These are phyloP conservation scores for Termitomyces sp. DNA, from an alignment of 768 basidiomycete genomes.

Conservation along the genomic window DNA sequence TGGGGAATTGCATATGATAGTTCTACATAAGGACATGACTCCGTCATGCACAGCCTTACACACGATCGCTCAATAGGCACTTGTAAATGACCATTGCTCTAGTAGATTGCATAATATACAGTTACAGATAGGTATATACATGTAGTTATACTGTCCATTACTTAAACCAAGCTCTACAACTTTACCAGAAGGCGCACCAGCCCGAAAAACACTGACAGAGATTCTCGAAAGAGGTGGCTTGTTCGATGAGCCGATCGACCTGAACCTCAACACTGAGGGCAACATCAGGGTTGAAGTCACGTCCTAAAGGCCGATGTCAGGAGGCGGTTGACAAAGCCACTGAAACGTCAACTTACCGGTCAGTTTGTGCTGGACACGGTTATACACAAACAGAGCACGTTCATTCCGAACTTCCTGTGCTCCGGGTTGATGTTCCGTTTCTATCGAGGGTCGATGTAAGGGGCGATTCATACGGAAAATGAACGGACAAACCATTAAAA, in stretches of 20 bases:
- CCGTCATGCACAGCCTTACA: neutral
- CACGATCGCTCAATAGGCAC: too few relatives aligned
- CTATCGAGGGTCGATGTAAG: slow-evolving; percentile 22
- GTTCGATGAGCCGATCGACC: slow-evolving; percentile 90
- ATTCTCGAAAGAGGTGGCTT: slow-evolving; percentile 93
- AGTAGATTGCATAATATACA: slow-evolving; percentile 10
- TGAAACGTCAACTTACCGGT: slow-evolving; percentile 55
- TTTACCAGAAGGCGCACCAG: slow-evolving; percentile 86
- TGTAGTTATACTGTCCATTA: slow-evolving; percentile 11
- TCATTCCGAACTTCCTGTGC: slow-evolving; percentile 90
- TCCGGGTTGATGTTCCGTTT: slow-evolving; percentile 50
- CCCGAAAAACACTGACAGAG: slow-evolving; percentile 96
- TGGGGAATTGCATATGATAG: too few relatives aligned
- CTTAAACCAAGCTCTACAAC: neutral
- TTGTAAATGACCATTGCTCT: neutral
- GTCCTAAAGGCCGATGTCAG: slow-evolving; percentile 46
- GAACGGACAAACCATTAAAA: slow-evolving; percentile 65
- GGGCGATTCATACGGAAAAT: neutral
- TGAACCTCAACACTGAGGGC: slow-evolving; percentile 75
- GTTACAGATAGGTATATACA: slow-evolving; percentile 16
- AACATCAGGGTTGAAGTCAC: slow-evolving; percentile 88
- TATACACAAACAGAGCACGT: slow-evolving; percentile 87
- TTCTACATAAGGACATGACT: neutral
- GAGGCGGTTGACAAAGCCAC: neutral
- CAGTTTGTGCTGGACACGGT: slow-evolving; percentile 92